A percentile compares a stretch with the other conserved stretches of the same genome.
Conservation (phyloP, 1,284 basidiomycete genomes). For the Pyrrhoderma noxium region DNA sequence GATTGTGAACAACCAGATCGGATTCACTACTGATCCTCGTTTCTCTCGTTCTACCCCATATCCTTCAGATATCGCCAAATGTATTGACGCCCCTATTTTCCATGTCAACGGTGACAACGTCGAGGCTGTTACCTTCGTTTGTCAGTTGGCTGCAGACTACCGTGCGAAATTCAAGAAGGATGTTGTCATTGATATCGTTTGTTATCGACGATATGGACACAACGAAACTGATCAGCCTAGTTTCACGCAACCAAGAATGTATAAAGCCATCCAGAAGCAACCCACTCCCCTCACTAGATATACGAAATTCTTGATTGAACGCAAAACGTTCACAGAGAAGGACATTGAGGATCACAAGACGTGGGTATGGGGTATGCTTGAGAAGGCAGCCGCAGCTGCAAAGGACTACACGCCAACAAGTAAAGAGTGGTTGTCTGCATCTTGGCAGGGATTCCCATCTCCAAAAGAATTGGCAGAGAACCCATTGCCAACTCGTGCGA, state of each 20-base stretch:
- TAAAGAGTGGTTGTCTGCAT: conserved; percentile 96
- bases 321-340: conserved; percentile 91
- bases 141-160: conserved; percentile 96
- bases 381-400: conserved; percentile 82
- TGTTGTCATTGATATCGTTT: conserved; percentile 97
- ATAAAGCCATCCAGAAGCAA: conserved; percentile 94
- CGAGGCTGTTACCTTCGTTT: conserved; percentile 97
- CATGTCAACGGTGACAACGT: conserved; percentile 99
- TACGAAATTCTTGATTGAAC: conserved; percentile 83
- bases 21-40: conserved; percentile 98
- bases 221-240: conserved; percentile 99
- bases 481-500: conserved; percentile 83
- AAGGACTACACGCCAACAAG: conserved; percentile 93
- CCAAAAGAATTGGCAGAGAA: conserved; percentile 93
- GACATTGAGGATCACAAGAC: conserved; percentile 98
- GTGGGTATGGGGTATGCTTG: conserved; percentile 99
- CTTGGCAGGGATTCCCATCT: conserved; percentile 98
- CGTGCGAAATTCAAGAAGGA: conserved; percentile 99
- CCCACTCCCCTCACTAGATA: conserved; percentile 90
- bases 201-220: conserved; percentile 97
- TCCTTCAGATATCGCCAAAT: conserved; percentile 98
- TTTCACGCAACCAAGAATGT: conserved; percentile 99
- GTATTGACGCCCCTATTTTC: conserved; percentile 98
- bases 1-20: conserved; percentile 99
- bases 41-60: conserved; percentile 98